These are phyloP conservation scores for Tubosaeta brunneosetosa DNA, from an alignment of 768 basidiomycete genomes.

Conservation along the genomic window DNA sequence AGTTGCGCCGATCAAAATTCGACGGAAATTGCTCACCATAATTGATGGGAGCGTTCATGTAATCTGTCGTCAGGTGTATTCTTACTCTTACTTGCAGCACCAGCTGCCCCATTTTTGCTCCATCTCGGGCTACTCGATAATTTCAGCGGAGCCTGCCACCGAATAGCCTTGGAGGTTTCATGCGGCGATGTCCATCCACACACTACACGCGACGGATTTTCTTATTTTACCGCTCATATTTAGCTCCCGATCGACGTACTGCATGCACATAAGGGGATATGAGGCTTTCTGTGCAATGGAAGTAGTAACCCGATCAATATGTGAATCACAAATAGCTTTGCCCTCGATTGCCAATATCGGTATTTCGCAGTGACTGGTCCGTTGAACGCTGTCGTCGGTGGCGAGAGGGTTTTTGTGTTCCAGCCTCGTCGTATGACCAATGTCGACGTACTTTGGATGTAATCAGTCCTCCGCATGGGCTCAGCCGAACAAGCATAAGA, in stretches of 20 bases:
- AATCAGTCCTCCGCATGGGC: slow-evolving; percentile 9
- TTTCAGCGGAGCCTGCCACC: slow-evolving; percentile 2
- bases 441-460: slow-evolving; percentile 10
- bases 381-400: neutral
- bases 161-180: neutral
- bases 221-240: neutral
- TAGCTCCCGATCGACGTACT: slow-evolving; percentile 8
- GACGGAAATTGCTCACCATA: slow-evolving; percentile 22
- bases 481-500: neutral
- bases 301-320: slow-evolving; percentile 3
- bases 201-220: neutral
- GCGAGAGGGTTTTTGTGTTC: neutral
- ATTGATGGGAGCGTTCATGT: slow-evolving; percentile 10
- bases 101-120: neutral
- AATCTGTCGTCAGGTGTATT: slow-evolving; percentile 6
- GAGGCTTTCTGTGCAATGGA: slow-evolving; percentile 13
- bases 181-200: neutral
- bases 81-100: slow-evolving; percentile 3
- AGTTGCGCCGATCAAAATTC: slow-evolving; percentile 21
- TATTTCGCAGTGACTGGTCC: neutral
- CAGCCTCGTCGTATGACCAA: neutral
- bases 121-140: neutral
- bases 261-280: slow-evolving; percentile 7
- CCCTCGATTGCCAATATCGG: neutral
- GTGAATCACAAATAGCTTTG: neutral